Percentiles rank a stretch among this genome's conserved stretches.
These are phyloP conservation scores for Naematelia aurantialba DNA, from an alignment of 768 basidiomycete species.

Conservation along the genomic window DNA sequence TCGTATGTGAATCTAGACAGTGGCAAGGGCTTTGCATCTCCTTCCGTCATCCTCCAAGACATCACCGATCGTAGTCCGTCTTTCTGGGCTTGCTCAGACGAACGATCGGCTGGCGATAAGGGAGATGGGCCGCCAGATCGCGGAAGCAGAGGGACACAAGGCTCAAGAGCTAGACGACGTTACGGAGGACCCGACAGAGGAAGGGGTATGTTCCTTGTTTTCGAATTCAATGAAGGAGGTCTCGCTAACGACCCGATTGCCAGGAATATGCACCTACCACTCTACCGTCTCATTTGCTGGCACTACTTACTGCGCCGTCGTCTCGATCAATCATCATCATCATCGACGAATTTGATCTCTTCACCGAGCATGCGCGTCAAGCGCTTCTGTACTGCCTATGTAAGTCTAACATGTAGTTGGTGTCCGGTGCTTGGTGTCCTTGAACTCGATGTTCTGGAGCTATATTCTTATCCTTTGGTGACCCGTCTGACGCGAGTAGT, in stretches of 20 bases:
- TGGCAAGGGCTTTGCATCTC: constrained; percentile 33
- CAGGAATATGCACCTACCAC: constrained; percentile 51
- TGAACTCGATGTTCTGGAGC: background rate
- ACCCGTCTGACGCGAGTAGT: constrained; percentile 49
- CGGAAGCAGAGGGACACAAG: constrained; percentile 58
- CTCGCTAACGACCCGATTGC: no score
- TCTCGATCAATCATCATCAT: constrained; percentile 74
- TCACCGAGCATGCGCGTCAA: constrained; percentile 86
- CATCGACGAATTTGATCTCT: constrained; percentile 89
- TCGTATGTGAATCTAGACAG: constrained; percentile 11
- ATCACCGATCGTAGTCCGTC: constrained; percentile 66
- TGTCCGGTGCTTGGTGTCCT: background rate
- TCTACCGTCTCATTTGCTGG: constrained; percentile 61
- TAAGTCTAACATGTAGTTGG: constrained; percentile 34
- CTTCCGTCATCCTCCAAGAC: constrained; percentile 30
- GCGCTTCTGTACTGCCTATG: constrained; percentile 85
- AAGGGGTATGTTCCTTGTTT: constrained; percentile 30
- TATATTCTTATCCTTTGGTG: no score
- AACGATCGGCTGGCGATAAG: constrained; percentile 87
- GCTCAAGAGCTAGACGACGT: constrained; percentile 51
- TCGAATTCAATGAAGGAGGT: background rate
- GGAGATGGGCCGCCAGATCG: constrained; percentile 81
- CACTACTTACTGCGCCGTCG: constrained; percentile 53
- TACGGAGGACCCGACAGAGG: constrained; percentile 15
- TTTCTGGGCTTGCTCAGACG: constrained; percentile 79